phyloP scores from a whole-genome alignment of 2,329 filamentous ascomycete genomes.

The Sporothrix euskadiensis region DNA sequence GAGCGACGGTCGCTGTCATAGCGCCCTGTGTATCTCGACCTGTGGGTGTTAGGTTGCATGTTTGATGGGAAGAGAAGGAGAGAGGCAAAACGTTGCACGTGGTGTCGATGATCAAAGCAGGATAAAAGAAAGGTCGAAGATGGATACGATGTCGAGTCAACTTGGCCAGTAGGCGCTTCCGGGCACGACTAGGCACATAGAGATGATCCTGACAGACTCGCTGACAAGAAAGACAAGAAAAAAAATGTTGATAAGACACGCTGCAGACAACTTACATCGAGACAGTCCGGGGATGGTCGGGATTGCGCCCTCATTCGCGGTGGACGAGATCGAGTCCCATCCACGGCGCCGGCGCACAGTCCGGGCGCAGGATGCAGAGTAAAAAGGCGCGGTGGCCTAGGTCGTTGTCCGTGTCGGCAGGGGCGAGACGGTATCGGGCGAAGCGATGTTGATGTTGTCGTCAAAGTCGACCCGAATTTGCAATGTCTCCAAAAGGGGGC shows the following conservation, averaged over 20 bases:
- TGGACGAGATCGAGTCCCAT: slow-evolving; percentile 19
- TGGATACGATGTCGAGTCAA: background rate
- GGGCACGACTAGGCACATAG: background rate
- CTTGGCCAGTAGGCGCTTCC: background rate
- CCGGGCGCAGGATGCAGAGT: background rate
- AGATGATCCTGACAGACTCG: background rate
- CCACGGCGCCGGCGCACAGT: slow-evolving; percentile 18
- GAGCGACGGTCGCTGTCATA: slow-evolving; percentile 66
- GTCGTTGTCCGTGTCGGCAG: background rate
- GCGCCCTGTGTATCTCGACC: slow-evolving; percentile 59
- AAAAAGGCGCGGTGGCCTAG: background rate
- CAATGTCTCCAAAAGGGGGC: background rate
- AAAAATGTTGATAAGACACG: background rate
- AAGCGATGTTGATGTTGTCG: background rate
- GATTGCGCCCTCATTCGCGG: slow-evolving; percentile 21
- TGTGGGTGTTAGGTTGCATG: slow-evolving; percentile 36
- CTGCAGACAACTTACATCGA: slow-evolving; percentile 24
- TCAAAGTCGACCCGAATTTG: background rate
- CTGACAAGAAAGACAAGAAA: background rate
- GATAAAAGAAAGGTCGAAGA: background rate
- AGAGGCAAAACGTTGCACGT: background rate
- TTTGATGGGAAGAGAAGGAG: background rate
- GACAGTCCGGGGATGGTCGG: slow-evolving; percentile 8
- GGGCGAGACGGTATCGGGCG: background rate
- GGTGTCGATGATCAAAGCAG: background rate